These are phyloP conservation scores for Eremochloa ophiuroides DNA, from an alignment of 176 grass and related monocot species.

Conservation along the genomic window DNA sequence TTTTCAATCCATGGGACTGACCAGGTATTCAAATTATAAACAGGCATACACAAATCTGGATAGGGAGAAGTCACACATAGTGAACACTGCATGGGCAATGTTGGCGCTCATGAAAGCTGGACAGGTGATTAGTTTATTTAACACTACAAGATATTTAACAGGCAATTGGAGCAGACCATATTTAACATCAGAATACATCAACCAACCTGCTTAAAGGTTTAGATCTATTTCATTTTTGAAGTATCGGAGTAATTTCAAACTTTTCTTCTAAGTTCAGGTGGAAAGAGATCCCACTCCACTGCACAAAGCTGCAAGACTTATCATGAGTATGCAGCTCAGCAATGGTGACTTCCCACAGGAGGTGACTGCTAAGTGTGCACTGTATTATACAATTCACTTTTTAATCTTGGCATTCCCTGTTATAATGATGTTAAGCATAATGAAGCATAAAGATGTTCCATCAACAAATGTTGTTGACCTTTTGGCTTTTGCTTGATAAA, in stretches of 20 bases:
- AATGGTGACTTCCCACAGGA: constrained; percentile 78
- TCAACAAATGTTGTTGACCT: not conserved
- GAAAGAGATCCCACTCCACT: constrained; percentile 56
- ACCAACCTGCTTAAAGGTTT: not conserved
- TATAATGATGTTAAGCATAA: not conserved
- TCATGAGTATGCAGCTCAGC: constrained; percentile 52
- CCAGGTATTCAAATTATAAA: constrained; percentile 14
- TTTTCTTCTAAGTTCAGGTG: constrained; percentile 35
- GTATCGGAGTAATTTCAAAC: not conserved
- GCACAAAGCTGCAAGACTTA: constrained; percentile 56
- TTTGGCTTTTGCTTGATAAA: not conserved
- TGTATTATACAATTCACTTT: not conserved
- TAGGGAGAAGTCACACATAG: constrained; percentile 58
- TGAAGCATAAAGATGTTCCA: not conserved
- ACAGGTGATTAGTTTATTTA: constrained; percentile 47
- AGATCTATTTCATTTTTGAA: not conserved
- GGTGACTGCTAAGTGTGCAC: constrained; percentile 30
- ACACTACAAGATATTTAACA: not conserved
- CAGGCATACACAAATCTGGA: constrained; percentile 69
- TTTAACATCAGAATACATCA: not conserved
- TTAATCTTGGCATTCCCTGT: not conserved
- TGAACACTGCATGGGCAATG: constrained; percentile 78
- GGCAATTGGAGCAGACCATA: not conserved
- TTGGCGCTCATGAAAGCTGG: constrained; percentile 72
- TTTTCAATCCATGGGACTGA: constrained; percentile 2